Evolutionary conservation across 371 early-diverging fungal species (phyloP).

Genomic region (Mucor saturninus): DNA sequence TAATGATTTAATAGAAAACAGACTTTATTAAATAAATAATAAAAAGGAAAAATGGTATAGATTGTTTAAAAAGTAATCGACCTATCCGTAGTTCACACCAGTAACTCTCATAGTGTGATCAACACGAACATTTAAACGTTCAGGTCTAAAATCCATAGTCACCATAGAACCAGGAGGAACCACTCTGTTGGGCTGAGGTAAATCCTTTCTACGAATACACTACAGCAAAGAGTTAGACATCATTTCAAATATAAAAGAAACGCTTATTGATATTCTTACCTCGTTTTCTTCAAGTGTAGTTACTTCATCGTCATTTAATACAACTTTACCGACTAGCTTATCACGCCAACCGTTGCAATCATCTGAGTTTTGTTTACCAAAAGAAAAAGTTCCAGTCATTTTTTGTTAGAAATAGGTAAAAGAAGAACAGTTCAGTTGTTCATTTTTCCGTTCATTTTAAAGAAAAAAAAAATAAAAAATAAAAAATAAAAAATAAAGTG

Average conservation of each 20-base stretch:
- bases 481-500: too few relatives aligned
- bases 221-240: conserved; percentile 4
- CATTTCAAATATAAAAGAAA: background rate
- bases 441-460: too few relatives aligned
- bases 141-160: conserved; percentile 48
- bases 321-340: conserved; percentile 43
- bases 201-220: conserved; percentile 39
- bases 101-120: conserved; percentile 32
- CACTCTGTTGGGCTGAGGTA: conserved; percentile 38
- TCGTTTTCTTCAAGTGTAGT: conserved; percentile 32
- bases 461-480: too few relatives aligned
- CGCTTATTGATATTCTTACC: conserved; percentile 23
- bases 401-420: background rate
- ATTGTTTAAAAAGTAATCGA: too few relatives aligned
- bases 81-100: conserved; percentile 43
- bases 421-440: background rate
- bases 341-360: conserved; percentile 42
- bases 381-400: conserved; percentile 1
- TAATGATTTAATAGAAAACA: too few relatives aligned
- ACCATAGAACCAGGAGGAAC: conserved; percentile 28
- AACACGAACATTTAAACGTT: conserved; percentile 44
- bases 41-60: background rate
- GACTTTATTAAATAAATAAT: background rate
- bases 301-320: conserved; percentile 33
- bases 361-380: conserved; percentile 3